A percentile compares a stretch with the other conserved stretches of the same genome.
These are phyloP conservation scores for Dothiorella sarmentorum DNA, from an alignment of 2,329 filamentous ascomycete genomes.

Conservation along the genomic window DNA sequence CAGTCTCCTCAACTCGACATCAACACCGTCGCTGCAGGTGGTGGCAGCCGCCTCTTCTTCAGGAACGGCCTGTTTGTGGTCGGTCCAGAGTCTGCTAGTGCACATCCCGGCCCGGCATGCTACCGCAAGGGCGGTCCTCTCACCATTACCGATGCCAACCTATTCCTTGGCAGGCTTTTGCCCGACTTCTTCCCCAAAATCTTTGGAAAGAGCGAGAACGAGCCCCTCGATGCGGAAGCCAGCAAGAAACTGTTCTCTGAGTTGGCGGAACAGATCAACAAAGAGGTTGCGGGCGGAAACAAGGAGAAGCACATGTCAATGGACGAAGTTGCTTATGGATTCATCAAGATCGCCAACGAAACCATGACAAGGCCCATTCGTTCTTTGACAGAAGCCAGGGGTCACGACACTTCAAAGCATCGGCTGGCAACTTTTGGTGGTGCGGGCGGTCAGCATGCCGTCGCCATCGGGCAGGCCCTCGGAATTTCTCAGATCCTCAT, in stretches of 20 bases:
- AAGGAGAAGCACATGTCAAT: slow-evolving; percentile 63
- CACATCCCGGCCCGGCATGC: slow-evolving; percentile 85
- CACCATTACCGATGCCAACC: slow-evolving; percentile 84
- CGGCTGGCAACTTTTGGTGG: slow-evolving; percentile 90
- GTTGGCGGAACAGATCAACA: slow-evolving; percentile 73
- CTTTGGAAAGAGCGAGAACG: slow-evolving; percentile 83
- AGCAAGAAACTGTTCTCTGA: slow-evolving; percentile 73
- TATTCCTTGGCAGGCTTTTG: slow-evolving; percentile 73
- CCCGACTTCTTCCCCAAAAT: slow-evolving; percentile 95
- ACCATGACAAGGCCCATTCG: slow-evolving; percentile 88
- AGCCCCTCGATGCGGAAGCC: slow-evolving; percentile 71
- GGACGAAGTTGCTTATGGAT: slow-evolving; percentile 86
- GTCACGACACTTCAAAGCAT: slow-evolving; percentile 86
- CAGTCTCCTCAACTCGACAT: slow-evolving; percentile 91
- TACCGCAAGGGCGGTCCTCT: slow-evolving; percentile 86
- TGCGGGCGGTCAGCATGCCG: slow-evolving; percentile 85
- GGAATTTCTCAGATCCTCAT: slow-evolving; percentile 83
- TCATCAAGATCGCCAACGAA: slow-evolving; percentile 86
- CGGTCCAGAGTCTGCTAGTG: slow-evolving; percentile 82
- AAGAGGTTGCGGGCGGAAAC: slow-evolving; percentile 62
- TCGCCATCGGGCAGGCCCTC: slow-evolving; percentile 82
- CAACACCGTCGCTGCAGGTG: slow-evolving; percentile 90
- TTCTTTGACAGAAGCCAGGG: slow-evolving; percentile 86
- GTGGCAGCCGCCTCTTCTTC: slow-evolving; percentile 81
- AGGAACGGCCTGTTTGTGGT: slow-evolving; percentile 87